Percentiles rank a stretch among this genome's conserved stretches.
Conservation (phyloP, 148 eudicot species). For the Nyssa sinensis region DNA sequence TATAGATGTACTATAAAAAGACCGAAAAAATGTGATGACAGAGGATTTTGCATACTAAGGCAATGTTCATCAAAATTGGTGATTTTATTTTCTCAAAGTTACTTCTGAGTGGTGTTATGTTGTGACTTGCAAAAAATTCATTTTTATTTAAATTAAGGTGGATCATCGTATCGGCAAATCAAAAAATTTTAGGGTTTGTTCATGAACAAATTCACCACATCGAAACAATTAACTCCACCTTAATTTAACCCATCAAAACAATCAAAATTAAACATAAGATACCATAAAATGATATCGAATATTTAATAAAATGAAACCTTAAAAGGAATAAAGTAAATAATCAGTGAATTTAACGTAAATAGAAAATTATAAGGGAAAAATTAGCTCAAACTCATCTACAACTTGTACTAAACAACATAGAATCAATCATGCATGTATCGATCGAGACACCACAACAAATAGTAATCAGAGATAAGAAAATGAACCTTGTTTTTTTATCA, state of each 20-base stretch:
- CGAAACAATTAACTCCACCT: neutral
- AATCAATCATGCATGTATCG: neutral
- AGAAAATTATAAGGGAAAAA: neutral
- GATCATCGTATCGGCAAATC: neutral
- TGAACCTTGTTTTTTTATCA: neutral
- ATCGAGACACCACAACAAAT: neutral
- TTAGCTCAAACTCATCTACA: conserved; percentile 13
- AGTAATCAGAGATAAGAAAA: neutral
- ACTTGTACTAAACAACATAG: neutral
- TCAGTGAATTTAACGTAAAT: neutral
- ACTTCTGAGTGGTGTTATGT: too few relatives aligned
- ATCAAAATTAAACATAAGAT: neutral
- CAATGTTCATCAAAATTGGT: too few relatives aligned
- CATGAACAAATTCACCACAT: neutral
- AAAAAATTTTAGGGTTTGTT: conserved; percentile 7
- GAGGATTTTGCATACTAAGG: too few relatives aligned
- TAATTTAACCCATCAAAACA: neutral
- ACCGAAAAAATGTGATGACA: too few relatives aligned
- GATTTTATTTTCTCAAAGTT: too few relatives aligned
- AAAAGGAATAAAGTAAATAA: neutral
- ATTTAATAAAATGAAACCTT: neutral
- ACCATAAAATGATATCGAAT: neutral
- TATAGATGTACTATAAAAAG: too few relatives aligned
- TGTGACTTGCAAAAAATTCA: too few relatives aligned
- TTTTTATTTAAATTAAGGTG: too few relatives aligned